Conservation (phyloP, 2,329 filamentous ascomycete species). For the Fusarium ramigenum region DNA sequence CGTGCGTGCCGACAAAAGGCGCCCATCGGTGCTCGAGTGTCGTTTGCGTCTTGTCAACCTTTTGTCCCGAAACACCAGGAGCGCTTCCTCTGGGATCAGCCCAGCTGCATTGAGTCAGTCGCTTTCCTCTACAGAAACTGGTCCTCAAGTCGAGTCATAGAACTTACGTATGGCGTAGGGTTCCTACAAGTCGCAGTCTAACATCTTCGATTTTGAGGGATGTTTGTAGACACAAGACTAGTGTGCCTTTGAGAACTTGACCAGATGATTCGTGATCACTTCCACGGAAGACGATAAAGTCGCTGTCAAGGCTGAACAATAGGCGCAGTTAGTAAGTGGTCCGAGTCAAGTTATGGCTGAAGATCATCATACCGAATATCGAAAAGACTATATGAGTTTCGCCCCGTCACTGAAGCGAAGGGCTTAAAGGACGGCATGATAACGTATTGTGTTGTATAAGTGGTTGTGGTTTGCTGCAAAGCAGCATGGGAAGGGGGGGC, state of each 20-base stretch:
- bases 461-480: conserved; percentile 19
- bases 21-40: conserved; percentile 77
- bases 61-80: conserved; percentile 67
- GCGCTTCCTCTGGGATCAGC: conserved; percentile 62
- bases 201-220: conserved; percentile 78
- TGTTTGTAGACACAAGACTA: conserved; percentile 77
- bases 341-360: not conserved
- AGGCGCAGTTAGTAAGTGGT: conserved; percentile 7
- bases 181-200: conserved; percentile 75
- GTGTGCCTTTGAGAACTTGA: conserved; percentile 75
- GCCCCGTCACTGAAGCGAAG: conserved; percentile 62
- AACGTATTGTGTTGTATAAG: conserved; percentile 25
- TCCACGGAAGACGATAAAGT: conserved; percentile 82
- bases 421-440: conserved; percentile 67
- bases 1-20: conserved; percentile 68
- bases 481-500: conserved; percentile 8
- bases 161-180: conserved; percentile 71
- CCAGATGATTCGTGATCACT: conserved; percentile 78
- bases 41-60: conserved; percentile 65
- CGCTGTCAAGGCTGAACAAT: conserved; percentile 72
- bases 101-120: conserved; percentile 53
- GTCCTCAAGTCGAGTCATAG: not conserved
- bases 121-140: not conserved
- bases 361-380: conserved; percentile 62
- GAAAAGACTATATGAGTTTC: conserved; percentile 63